Percentiles rank a stretch among this genome's conserved stretches.
Conservation (phyloP, 495 filamentous ascomycete genomes). For the Podospora anserina region DNA sequence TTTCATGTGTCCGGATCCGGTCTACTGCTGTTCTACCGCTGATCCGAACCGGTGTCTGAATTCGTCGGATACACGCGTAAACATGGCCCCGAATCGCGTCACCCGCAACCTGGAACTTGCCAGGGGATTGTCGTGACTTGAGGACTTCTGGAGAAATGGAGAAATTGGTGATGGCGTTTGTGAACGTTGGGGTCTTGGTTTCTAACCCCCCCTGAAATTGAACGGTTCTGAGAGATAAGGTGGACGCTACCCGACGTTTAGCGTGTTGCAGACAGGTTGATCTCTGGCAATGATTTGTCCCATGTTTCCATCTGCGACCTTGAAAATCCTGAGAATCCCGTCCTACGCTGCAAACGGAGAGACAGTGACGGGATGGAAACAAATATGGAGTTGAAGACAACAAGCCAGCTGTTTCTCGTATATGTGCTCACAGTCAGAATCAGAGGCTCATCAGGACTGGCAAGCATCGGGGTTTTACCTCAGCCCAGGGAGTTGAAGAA, state of each 20-base stretch:
- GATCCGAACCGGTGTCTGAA: not conserved
- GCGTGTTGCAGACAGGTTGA: not conserved
- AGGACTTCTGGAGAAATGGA: not conserved
- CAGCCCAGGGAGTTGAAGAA: not conserved
- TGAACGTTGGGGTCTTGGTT: not conserved
- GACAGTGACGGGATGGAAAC: not conserved
- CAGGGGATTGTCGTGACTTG: not conserved
- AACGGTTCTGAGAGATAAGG: slow-evolving; percentile 4
- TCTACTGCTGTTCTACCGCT: not conserved
- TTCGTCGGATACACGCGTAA: not conserved
- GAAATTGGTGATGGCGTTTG: not conserved
- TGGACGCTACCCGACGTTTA: not conserved
- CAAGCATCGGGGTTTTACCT: not conserved
- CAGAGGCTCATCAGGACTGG: not conserved
- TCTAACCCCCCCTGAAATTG: not conserved
- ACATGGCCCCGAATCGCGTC: not conserved
- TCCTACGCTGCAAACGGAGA: not conserved
- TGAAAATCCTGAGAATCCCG: not conserved
- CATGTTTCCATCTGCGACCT: not conserved
- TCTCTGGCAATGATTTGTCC: not conserved
- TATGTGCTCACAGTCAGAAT: not conserved
- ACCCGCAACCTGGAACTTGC: not conserved
- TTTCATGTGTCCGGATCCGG: not conserved
- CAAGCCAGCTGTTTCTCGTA: not conserved
- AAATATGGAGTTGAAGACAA: not conserved